Base-by-base conservation (phyloP, 176 grass and related monocot species). In the Raddia distichophylla region DNA sequence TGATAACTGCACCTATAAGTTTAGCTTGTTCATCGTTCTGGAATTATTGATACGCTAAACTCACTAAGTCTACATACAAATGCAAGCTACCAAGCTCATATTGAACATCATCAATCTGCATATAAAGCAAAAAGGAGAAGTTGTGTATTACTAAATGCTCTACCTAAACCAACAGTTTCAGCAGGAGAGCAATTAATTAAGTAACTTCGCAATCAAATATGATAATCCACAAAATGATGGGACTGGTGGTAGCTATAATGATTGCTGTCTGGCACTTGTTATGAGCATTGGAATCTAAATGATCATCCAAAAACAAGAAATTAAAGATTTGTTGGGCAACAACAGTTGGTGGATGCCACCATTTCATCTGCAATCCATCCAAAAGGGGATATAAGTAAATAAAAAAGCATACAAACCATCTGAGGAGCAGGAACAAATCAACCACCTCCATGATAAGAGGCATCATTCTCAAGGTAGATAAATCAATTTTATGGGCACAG, bases 281-380 rank as follows among this genome's bases (percentile, higher is more conserved):
- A 27, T 86, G 5, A 16, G 60, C 20, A 78, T 54, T 53, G 60
- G 78, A 86, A 86, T 90, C 78, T 82, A 90, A 82, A 82, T 71
- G 22, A 82, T 60, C 50, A 45, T 53, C 84, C 27, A 57, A n/a
- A 55, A 66, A 79, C 9, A 19, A 68, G 27, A 40, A 49, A 71
- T n/a, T 62, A 51, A 45, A n/a, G 71, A 61, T 62, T 27, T 76
- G 77, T 9, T 78, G 37, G n/a, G 43, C 65, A 82, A 40, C 37
- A 67, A 82, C 67, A 72, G 78, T 82, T 86, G 73, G 78, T 71
- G 67, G 83, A 76, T 82, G 67, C 10, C 73, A 37, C 50, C 67
- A 71, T 73, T 82, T 64, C 67, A 86, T 66, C 69, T 67, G 79
- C 73, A 51, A 67, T 72, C 45, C 77, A 85, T 57, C 78, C 65